phyloP scores from a whole-genome alignment of 169 alveolate genomes.

The Neospora caninum region DNA sequence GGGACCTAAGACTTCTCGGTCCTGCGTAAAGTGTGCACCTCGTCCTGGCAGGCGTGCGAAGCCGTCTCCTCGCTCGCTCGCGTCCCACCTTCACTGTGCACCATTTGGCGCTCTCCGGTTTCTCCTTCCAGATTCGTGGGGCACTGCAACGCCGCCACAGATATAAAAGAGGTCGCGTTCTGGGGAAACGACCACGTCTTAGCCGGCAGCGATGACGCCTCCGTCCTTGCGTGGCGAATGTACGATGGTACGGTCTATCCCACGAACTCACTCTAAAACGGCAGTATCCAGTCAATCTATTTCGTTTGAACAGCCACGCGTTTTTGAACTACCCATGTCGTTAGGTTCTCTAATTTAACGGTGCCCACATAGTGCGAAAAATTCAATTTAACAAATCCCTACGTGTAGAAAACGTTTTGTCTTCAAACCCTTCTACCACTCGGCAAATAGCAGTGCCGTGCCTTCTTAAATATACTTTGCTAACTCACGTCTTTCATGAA shows the following conservation, averaged over 20 bases:
- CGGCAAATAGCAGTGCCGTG: too few species aligned
- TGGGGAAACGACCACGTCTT: slow-evolving; percentile 73
- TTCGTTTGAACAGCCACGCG: background rate
- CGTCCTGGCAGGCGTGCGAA: too few species aligned
- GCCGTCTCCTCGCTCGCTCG: too few species aligned
- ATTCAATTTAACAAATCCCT: too few species aligned
- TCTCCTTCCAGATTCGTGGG: slow-evolving; percentile 66
- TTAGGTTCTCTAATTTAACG: background rate
- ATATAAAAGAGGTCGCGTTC: slow-evolving; percentile 73
- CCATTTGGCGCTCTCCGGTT: too few species aligned
- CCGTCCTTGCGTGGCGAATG: slow-evolving; percentile 69
- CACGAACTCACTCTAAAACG: background rate
- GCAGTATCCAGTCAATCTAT: background rate
- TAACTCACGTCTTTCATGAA: too few species aligned
- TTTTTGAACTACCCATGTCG: background rate
- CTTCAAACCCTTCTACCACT: too few species aligned
- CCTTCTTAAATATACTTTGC: too few species aligned
- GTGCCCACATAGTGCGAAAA: background rate
- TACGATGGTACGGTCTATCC: slow-evolving; percentile 58
- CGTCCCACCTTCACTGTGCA: too few species aligned
- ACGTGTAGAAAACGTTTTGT: too few species aligned
- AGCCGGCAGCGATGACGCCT: slow-evolving; percentile 73
- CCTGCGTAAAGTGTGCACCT: too few species aligned
- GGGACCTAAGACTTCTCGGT: too few species aligned
- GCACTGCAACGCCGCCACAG: slow-evolving; percentile 74